These are phyloP conservation scores for Psilocybe sp. DNA, from an alignment of 768 basidiomycete genomes.

Conservation along the genomic window DNA sequence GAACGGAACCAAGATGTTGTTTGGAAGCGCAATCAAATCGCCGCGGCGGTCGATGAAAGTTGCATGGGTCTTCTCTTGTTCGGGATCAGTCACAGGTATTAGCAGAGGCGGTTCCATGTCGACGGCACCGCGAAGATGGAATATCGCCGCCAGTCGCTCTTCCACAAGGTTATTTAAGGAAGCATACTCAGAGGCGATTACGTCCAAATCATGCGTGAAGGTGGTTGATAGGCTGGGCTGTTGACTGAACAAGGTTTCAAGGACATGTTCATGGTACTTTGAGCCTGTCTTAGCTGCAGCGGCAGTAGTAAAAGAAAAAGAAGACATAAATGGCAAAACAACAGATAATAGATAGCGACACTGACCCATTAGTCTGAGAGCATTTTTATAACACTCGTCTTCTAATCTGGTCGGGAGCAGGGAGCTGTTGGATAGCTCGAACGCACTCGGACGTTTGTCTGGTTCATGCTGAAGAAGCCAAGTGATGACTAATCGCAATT, in stretches of 20 bases:
- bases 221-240: slow-evolving; percentile 60
- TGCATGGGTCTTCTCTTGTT: slow-evolving; percentile 65
- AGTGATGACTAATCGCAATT: slow-evolving; percentile 59
- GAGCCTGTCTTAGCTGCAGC: slow-evolving; percentile 72
- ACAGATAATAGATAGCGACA: neutral
- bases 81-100: slow-evolving; percentile 63
- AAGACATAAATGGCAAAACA: neutral
- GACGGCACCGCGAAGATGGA: slow-evolving; percentile 87
- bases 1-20: slow-evolving; percentile 71
- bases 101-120: slow-evolving; percentile 85
- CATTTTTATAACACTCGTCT: slow-evolving; percentile 84
- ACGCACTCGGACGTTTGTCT: slow-evolving; percentile 69
- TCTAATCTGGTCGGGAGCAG: slow-evolving; percentile 75
- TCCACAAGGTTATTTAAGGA: slow-evolving; percentile 73
- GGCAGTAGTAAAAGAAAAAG: neutral
- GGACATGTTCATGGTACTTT: slow-evolving; percentile 73
- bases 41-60: slow-evolving; percentile 79
- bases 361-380: slow-evolving; percentile 72
- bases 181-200: slow-evolving; percentile 66
- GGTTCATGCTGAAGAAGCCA: slow-evolving; percentile 84
- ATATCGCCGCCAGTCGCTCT: slow-evolving; percentile 73
- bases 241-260: slow-evolving; percentile 77
- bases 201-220: slow-evolving; percentile 72
- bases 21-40: slow-evolving; percentile 70
- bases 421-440: slow-evolving; percentile 79